Conservation (phyloP, 164 flowering plant species). For the Dillenia turbinata region DNA sequence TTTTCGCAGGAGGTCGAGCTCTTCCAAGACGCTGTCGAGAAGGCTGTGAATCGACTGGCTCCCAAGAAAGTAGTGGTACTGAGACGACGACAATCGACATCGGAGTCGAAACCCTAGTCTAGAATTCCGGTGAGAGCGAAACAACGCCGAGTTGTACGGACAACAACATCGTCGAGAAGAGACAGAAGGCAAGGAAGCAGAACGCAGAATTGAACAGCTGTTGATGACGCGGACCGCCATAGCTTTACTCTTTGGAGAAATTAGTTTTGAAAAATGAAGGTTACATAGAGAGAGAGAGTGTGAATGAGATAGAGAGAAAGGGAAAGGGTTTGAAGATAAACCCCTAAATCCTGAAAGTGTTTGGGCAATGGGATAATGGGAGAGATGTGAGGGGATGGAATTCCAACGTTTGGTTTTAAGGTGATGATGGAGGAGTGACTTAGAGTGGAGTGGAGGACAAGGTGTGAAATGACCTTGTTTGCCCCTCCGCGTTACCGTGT, state of each 20-base stretch:
- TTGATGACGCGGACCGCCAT: constrained; percentile 65
- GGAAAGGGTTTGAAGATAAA: not conserved
- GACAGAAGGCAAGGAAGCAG: constrained; percentile 32
- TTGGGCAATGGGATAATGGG: too few relatives aligned
- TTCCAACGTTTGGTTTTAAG: too few relatives aligned
- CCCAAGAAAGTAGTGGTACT: not conserved
- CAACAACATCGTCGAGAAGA: constrained; percentile 27
- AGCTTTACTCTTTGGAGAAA: not conserved
- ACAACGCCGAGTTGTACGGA: constrained; percentile 13
- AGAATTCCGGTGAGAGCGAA: constrained; percentile 4
- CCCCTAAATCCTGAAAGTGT: not conserved
- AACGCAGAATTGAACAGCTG: constrained; percentile 41
- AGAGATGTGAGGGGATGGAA: too few relatives aligned
- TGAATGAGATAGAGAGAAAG: not conserved
- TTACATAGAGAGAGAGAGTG: not conserved
- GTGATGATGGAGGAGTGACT: too few relatives aligned
- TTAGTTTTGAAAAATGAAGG: not conserved
- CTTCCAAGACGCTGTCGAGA: constrained; percentile 35
- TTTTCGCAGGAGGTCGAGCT: constrained; percentile 12
- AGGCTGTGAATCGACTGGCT: constrained; percentile 36
- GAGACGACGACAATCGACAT: constrained; percentile 1
- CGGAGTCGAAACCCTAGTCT: constrained; percentile 14
- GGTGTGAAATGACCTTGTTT: too few relatives aligned
- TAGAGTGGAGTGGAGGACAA: too few relatives aligned
- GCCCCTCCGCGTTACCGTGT: too few relatives aligned